phyloP scores from a whole-genome alignment of 768 basidiomycete genomes.

The Amylocystis lapponica region DNA sequence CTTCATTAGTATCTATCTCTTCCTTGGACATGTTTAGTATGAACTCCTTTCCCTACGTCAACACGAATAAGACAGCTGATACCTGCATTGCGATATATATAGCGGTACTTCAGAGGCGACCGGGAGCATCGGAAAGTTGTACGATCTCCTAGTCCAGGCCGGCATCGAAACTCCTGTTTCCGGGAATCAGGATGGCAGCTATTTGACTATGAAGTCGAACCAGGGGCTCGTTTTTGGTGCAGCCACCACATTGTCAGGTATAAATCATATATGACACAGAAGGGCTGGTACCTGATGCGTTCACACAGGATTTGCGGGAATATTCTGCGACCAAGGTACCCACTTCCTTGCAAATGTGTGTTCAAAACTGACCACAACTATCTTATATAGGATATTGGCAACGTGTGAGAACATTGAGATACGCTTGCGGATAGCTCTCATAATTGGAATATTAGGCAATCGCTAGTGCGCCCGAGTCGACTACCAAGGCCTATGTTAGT shows the following conservation, averaged over 20 bases:
- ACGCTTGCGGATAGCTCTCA: too few relatives aligned
- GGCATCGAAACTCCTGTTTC: conserved; percentile 38
- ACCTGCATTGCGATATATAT: not conserved
- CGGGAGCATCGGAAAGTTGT: conserved; percentile 36
- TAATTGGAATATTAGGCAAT: too few relatives aligned
- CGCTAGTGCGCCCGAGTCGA: conserved; percentile 43
- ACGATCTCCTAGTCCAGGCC: conserved; percentile 43
- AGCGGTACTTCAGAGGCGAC: conserved; percentile 23
- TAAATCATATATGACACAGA: conserved; percentile 25
- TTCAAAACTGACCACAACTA: conserved; percentile 6
- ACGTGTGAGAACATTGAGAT: conserved; percentile 25
- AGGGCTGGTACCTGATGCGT: conserved; percentile 29
- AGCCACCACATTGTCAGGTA: conserved; percentile 19
- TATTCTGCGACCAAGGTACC: conserved; percentile 47
- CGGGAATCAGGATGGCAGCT: conserved; percentile 47
- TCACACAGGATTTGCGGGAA: conserved; percentile 37
- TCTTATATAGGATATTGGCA: conserved; percentile 44
- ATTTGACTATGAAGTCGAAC: conserved; percentile 50
- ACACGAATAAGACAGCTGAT: conserved; percentile 32
- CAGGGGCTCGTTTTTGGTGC: conserved; percentile 24
- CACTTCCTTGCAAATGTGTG: not conserved
- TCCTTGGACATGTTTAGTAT: conserved; percentile 21
- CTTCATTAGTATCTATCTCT: conserved; percentile 24
- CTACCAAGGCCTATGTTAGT: conserved; percentile 45
- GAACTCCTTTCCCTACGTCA: conserved; percentile 19